Evolutionary conservation across 805 yeast species (phyloP), one percentile per base, ranked within the genome.

Genomic region (Lipomyces orientalis): DNA sequence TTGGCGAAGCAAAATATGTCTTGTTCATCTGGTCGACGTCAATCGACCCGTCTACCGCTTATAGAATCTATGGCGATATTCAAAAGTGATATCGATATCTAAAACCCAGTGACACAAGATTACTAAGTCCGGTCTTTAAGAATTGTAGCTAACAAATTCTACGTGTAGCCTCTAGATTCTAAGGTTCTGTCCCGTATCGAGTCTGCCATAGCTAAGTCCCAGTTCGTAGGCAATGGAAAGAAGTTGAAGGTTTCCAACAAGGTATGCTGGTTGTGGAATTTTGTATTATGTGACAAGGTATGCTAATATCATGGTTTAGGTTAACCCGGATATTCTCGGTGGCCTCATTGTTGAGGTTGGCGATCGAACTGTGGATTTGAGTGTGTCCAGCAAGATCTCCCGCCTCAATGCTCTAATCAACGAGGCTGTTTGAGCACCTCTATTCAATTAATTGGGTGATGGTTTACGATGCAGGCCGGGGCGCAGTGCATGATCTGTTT

Each of bases 281-380:
- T 10, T 33, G 14, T n/a, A 10, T 14, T 22, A 9, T 7, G 22
- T 56, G 16, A 14, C 29, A 54, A 25, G 31, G 35, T 5, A 9
- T 37, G 22, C 31, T 35, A 43, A 22, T 34, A 33, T 4, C 34
- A 22, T 7, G 34, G 31, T 7, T 16, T 16, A 68, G 71, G 66
- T 94, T 71, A 88, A 92, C 83, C 91, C 97, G 72, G 95, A 90
- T 73, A 91, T 95, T 79, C 85, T 91, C 80, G 99, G 99, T 78
- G 99, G 99, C 76, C 87, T 95, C 80, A 83, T 95, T 75, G 97
- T 95, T 69, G 97, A 93, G 82, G 91, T 95, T 76, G 97, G 94
- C 78, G 99, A 94, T 84, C 91, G 90, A 82, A 93, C 98, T 71
- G 97, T 93, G 76, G 99, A 95, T 83, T 86, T 94, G 80, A 89